Evolutionary conservation across 2,329 filamentous ascomycete genomes (phyloP).

Genomic region (Kalaharituber pfeilii): DNA sequence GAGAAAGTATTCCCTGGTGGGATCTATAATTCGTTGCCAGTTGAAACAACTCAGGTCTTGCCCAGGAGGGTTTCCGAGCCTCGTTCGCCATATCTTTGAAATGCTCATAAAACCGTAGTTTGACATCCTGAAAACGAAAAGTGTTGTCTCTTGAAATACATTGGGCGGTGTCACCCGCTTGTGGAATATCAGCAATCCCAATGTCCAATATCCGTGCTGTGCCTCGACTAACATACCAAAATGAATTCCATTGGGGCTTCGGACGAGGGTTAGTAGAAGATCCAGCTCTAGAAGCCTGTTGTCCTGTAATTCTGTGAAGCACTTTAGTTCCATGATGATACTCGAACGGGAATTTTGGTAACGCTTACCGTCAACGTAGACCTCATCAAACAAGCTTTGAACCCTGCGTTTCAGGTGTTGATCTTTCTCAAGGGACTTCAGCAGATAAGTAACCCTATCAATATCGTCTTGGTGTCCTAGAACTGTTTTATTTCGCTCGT

Average conservation of each 20-base stretch:
- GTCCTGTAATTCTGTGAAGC: constrained; percentile 24
- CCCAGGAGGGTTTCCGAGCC: constrained; percentile 1
- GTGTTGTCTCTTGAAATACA: constrained; percentile 26
- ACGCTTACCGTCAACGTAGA: constrained; percentile 12
- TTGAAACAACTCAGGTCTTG: constrained; percentile 20
- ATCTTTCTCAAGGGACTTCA: background rate
- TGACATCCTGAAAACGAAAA: constrained; percentile 26
- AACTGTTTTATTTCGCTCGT: background rate
- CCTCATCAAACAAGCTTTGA: constrained; percentile 1
- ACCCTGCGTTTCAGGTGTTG: background rate
- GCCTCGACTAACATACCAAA: constrained; percentile 9
- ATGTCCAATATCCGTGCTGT: too few relatives aligned
- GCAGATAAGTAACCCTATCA: background rate
- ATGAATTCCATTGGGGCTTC: constrained; percentile 23
- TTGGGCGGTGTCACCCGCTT: constrained; percentile 24
- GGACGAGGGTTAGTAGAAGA: constrained; percentile 22
- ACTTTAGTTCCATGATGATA: too few relatives aligned
- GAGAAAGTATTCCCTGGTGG: constrained; percentile 24
- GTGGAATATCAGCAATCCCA: too few relatives aligned
- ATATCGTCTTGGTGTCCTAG: background rate
- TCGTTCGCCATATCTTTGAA: background rate
- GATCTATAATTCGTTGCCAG: constrained; percentile 25
- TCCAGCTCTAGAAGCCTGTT: constrained; percentile 23
- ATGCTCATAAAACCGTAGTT: constrained; percentile 4
- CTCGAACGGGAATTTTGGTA: too few relatives aligned